A percentile compares a stretch with the other conserved stretches of the same genome.
Evolutionary conservation across 352 stramenopile species (phyloP).

Genomic region (Thraustotheca clavata): DNA sequence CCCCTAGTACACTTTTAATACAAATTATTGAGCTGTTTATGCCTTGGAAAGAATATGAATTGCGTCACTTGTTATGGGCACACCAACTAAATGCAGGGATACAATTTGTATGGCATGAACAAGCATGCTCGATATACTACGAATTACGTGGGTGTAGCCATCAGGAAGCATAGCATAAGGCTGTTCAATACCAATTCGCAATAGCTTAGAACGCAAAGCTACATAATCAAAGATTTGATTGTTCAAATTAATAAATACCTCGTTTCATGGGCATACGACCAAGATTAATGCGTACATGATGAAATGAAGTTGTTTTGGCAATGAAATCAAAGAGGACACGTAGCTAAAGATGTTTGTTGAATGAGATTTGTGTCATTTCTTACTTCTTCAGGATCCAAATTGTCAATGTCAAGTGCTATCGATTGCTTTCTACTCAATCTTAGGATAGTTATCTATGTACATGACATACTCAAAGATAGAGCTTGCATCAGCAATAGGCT

Average conservation of each 20-base stretch:
- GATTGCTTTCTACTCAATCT: not conserved
- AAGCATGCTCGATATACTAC: constrained; percentile 4
- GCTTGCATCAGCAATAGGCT: constrained; percentile 4
- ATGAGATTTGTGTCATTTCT: not conserved
- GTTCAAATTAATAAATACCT: not conserved
- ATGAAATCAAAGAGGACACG: constrained; percentile 20
- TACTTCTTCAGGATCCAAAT: constrained; percentile 21
- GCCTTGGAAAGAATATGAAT: not conserved
- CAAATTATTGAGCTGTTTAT: not conserved
- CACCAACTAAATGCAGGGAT: constrained; percentile 8
- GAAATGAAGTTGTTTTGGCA: constrained; percentile 1
- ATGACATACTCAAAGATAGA: constrained; percentile 12
- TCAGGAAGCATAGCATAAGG: constrained; percentile 2
- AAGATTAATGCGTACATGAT: constrained; percentile 9
- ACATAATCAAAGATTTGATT: not conserved
- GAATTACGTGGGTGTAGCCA: not conserved
- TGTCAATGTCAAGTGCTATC: constrained; percentile 1
- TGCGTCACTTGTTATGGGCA: not conserved
- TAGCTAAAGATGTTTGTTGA: not conserved
- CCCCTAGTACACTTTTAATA: not conserved
- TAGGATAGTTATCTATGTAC: not conserved
- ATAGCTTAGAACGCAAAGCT: constrained; percentile 12
- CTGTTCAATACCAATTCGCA: constrained; percentile 14
- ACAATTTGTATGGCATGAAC: not conserved
- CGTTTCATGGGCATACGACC: constrained; percentile 18